These are phyloP conservation scores for Beta macrorhiza DNA, from an alignment of 179 eudicot species.

Conservation along the genomic window DNA sequence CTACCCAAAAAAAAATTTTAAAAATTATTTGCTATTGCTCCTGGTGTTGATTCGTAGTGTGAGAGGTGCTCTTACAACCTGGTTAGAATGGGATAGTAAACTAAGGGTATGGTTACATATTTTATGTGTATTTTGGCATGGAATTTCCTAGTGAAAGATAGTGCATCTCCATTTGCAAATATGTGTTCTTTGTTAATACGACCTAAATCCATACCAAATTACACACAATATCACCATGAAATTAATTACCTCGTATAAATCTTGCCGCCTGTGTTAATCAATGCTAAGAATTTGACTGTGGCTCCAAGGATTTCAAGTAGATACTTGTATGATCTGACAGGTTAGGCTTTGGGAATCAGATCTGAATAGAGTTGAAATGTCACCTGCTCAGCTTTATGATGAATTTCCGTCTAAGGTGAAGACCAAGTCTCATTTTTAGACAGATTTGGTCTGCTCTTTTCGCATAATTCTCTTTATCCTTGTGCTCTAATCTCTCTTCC, in stretches of 20 bases:
- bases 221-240: not conserved
- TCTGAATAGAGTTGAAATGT: conserved; percentile 78
- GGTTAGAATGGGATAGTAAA: not conserved
- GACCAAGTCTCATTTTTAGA: not conserved
- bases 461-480: not conserved
- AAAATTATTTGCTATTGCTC: too few species aligned
- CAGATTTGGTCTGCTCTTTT: not conserved
- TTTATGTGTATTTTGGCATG: not conserved
- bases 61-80: not conserved
- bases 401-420: conserved; percentile 79
- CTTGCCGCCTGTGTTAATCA: not conserved
- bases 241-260: not conserved
- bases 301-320: conserved; percentile 9
- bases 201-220: not conserved
- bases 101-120: not conserved
- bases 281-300: not conserved
- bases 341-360: conserved; percentile 96
- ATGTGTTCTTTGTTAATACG: not conserved
- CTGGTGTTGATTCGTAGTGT: not conserved
- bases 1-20: too few species aligned
- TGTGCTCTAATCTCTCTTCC: not conserved
- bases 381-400: conserved; percentile 70
- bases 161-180: not conserved
- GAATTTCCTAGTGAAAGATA: not conserved
- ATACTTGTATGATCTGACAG: conserved; percentile 41